Percentiles rank a stretch among this genome's conserved stretches.
These are phyloP conservation scores for Fusarium penzigii DNA, from an alignment of 2,329 filamentous ascomycete genomes.

Conservation along the genomic window DNA sequence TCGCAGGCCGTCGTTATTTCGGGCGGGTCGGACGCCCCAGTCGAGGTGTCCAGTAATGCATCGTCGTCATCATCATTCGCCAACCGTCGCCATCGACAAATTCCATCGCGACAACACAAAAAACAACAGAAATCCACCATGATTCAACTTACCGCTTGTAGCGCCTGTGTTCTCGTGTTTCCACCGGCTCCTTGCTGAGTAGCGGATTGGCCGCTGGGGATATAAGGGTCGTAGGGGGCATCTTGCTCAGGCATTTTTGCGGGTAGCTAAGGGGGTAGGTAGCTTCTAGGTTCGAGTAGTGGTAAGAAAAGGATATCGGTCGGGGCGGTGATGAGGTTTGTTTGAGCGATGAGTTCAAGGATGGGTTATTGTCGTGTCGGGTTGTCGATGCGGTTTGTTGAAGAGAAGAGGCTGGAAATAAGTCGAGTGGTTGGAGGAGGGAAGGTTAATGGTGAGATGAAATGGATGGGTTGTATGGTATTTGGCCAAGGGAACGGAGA, in stretches of 20 bases:
- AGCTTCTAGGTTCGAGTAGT: constrained; percentile 1
- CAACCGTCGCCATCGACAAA: constrained; percentile 18
- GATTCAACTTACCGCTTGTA: constrained; percentile 74
- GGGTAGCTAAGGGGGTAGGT: constrained; percentile 3
- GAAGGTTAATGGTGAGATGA: constrained; percentile 31
- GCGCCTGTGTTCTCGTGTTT: constrained; percentile 59
- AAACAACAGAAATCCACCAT: constrained; percentile 8
- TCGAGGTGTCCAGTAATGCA: constrained; percentile 12
- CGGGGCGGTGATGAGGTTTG: constrained; percentile 13
- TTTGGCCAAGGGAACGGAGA: background rate
- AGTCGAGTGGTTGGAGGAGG: constrained; percentile 27
- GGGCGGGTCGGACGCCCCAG: background rate
- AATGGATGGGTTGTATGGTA: constrained; percentile 10
- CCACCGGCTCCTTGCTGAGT: constrained; percentile 45
- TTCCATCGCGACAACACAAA: constrained; percentile 20
- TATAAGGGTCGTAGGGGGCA: constrained; percentile 84
- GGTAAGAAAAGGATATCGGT: constrained; percentile 11
- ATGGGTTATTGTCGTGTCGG: constrained; percentile 17
- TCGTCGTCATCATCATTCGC: constrained; percentile 11
- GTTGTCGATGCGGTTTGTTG: constrained; percentile 23
- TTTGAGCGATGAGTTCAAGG: constrained; percentile 7
- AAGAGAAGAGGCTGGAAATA: constrained; percentile 24
- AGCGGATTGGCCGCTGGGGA: constrained; percentile 66
- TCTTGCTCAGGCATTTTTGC: constrained; percentile 54
- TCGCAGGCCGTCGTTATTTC: constrained; percentile 4